phyloP scores from a whole-genome alignment of 2,329 filamentous ascomycete species.

The Diplodia corticola region DNA sequence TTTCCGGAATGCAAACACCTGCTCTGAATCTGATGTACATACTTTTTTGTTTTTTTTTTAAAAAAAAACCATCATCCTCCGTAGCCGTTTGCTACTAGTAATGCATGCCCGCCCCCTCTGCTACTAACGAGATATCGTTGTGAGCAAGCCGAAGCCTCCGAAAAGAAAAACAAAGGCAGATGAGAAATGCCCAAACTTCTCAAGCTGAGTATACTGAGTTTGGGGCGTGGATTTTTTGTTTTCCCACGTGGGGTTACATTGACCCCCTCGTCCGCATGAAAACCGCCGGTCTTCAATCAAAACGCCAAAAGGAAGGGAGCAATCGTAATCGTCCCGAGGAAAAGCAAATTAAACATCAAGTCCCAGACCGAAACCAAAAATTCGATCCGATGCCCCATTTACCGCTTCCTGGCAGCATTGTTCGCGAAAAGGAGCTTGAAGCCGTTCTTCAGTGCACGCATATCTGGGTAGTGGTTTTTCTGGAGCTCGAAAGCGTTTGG shows the following conservation, averaged over 20 bases:
- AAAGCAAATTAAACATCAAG: background rate
- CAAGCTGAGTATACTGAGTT: background rate
- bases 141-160: background rate
- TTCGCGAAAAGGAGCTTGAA: constrained; percentile 83
- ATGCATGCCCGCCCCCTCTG: background rate
- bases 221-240: background rate
- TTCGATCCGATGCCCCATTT: background rate
- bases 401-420: constrained; percentile 16
- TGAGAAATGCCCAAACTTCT: background rate
- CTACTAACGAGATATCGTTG: background rate
- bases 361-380: background rate
- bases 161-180: background rate
- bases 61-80: too few relatives aligned
- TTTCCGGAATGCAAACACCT: background rate
- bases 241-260: background rate
- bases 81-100: background rate
- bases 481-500: constrained; percentile 92
- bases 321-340: background rate
- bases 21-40: constrained; percentile 1
- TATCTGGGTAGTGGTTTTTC: constrained; percentile 87
- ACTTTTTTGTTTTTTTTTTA: background rate
- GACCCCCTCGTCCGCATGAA: background rate
- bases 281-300: background rate
- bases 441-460: constrained; percentile 92
- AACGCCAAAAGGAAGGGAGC: constrained; percentile 8